Evolutionary conservation across 2,329 filamentous ascomycete genomes (phyloP), one percentile per base, ranked within the genome.

Genomic region (Fonsecaea erecta): DNA sequence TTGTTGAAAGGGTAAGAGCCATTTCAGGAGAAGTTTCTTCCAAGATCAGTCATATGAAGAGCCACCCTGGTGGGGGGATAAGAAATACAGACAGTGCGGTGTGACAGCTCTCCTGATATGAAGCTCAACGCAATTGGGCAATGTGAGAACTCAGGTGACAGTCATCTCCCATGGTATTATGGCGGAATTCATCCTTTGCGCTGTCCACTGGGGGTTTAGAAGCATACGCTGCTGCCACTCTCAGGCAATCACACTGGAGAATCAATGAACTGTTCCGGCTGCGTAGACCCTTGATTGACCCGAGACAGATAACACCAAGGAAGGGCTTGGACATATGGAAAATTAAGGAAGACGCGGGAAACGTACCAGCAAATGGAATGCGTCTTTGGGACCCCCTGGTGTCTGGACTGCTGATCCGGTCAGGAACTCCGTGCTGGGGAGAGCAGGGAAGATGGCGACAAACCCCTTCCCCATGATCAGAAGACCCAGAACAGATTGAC

Each of bases 361-460:
- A 1, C n/a, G 9, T 16, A 48, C 52, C 56, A 59, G 21, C 8
- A 51, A 40, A 59, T 48, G 26, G 40, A 16, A 59, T 32, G n/a
- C 56, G 30, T n/a, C n/a, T n/a, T n/a, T n/a, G n/a, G n/a, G n/a
- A n/a, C 26, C 24, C 26, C 26, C 26, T 14, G 35, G 26, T 6
- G 16, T 34, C 5, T n/a, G 4, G 26, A 35, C 28, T 11, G 18
- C 21, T 16, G 12, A 24, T 11, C 26, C 34, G 24, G 26, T 24
- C 35, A 26, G 18, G 30, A 40, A 30, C 28, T 32, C 16, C 55
- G 18, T 14, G 28, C 26, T 24, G 26, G 40, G n/a, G 28, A 7
- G 6, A 26, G 43, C 37, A 58, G n/a, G 55, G 55, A 58, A 58
- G 40, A 58, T 58, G 55, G 55, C 55, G 55, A 58, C 55, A 58